A percentile compares a stretch with the other conserved stretches of the same genome.
These are phyloP conservation scores for Heliocybe sulcata DNA, from an alignment of 1,284 basidiomycete genomes.

Conservation along the genomic window DNA sequence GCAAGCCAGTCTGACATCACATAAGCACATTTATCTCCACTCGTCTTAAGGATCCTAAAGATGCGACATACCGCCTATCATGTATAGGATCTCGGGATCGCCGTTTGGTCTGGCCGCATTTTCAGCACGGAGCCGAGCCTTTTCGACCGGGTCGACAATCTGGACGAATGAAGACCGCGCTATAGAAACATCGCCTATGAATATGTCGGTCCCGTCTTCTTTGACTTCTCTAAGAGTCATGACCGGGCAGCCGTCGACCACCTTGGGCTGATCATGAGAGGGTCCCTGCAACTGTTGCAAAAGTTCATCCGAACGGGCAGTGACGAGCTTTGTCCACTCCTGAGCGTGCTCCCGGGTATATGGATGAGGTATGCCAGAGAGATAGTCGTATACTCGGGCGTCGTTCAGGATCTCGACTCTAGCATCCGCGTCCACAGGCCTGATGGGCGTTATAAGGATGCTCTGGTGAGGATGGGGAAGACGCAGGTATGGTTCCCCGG, in stretches of 20 bases:
- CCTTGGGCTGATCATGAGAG: slow-evolving; percentile 16
- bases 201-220: slow-evolving; percentile 38
- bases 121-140: slow-evolving; percentile 23
- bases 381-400: slow-evolving; percentile 34
- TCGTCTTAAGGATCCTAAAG: background rate
- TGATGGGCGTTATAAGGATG: slow-evolving; percentile 54
- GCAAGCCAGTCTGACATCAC: slow-evolving; percentile 39
- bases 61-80: slow-evolving; percentile 37
- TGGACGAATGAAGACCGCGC: slow-evolving; percentile 26
- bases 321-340: slow-evolving; percentile 21
- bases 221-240: slow-evolving; percentile 36
- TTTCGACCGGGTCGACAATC: slow-evolving; percentile 23
- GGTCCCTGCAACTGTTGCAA: slow-evolving; percentile 30
- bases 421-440: slow-evolving; percentile 32
- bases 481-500: slow-evolving; percentile 45
- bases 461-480: slow-evolving; percentile 37
- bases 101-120: slow-evolving; percentile 31
- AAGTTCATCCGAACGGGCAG: slow-evolving; percentile 17
- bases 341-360: slow-evolving; percentile 36
- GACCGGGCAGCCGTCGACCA: slow-evolving; percentile 34
- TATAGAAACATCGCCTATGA: slow-evolving; percentile 37
- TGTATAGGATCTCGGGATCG: slow-evolving; percentile 44
- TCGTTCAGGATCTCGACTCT: slow-evolving; percentile 40
- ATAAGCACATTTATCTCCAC: background rate
- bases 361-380: slow-evolving; percentile 42